Conservation (phyloP, 225 moss, liverwort and hornwort species). For the Takakia lepidozioides region DNA sequence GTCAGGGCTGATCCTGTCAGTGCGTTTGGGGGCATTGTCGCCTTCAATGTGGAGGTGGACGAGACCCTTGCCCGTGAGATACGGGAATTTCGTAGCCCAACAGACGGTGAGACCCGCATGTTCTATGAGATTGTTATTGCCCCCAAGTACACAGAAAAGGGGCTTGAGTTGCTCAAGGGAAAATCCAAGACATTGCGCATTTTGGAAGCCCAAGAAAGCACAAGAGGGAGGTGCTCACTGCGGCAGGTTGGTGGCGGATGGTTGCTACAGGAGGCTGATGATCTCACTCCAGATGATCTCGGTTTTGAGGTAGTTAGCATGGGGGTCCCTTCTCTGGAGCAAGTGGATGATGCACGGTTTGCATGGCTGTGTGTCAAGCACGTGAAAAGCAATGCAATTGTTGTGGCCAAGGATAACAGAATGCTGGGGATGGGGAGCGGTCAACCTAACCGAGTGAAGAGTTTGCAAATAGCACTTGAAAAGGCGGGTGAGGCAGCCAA, state of each 20-base stretch:
- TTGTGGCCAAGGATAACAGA: conserved; percentile 83
- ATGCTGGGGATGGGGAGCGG: conserved; percentile 99
- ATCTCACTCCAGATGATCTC: conserved; percentile 71
- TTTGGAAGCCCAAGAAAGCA: conserved; percentile 67
- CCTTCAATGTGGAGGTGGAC: conserved; percentile 95
- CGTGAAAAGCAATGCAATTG: conserved; percentile 98
- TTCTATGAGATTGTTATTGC: conserved; percentile 96
- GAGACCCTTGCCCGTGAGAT: conserved; percentile 92
- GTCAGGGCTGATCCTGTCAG: conserved; percentile 94
- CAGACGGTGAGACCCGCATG: conserved; percentile 88
- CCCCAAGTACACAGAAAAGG: conserved; percentile 74
- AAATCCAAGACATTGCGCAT: conserved; percentile 91
- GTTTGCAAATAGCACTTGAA: conserved; percentile 83
- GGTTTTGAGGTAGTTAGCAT: conserved; percentile 65
- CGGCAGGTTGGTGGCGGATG: conserved; percentile 93
- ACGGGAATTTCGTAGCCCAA: conserved; percentile 84
- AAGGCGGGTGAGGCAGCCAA: conserved; percentile 68
- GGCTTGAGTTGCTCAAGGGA: conserved; percentile 82
- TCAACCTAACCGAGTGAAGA: conserved; percentile 95
- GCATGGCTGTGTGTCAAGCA: conserved; percentile 99
- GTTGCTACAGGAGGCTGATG: conserved; percentile 90
- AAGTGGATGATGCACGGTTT: conserved; percentile 82
- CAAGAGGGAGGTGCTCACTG: conserved; percentile 69
- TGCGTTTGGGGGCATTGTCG: conserved; percentile 97
- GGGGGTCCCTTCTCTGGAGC: conserved; percentile 62